Conservation (phyloP, 202 grass and related monocot species). For the Musa balbisiana region DNA sequence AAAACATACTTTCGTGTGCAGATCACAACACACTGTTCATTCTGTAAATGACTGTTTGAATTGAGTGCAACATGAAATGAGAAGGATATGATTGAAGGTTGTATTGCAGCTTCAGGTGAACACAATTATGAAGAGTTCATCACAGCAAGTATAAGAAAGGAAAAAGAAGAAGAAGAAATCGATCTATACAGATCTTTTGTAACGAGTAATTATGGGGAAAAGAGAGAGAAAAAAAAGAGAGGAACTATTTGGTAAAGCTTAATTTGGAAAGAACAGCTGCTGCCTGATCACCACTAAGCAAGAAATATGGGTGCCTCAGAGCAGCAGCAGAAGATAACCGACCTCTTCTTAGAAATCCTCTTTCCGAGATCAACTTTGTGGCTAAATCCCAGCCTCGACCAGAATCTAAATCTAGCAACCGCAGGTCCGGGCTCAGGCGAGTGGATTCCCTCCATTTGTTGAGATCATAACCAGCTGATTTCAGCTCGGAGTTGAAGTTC, state of each 20-base stretch:
- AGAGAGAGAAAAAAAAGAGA: no score
- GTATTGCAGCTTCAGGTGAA: not conserved
- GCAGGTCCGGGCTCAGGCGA: conserved; percentile 50
- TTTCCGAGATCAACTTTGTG: conserved; percentile 73
- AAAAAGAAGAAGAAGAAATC: not conserved
- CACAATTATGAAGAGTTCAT: not conserved
- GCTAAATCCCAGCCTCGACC: conserved; percentile 89
- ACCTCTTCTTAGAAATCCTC: conserved; percentile 45
- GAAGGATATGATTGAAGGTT: not conserved
- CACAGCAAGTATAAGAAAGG: not conserved
- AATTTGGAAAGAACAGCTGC: conserved; percentile 72
- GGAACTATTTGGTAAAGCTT: conserved; percentile 55
- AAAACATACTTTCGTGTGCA: no score
- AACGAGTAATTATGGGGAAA: not conserved
- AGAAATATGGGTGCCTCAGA: conserved; percentile 84
- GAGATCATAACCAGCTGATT: conserved; percentile 64
- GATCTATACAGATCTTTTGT: not conserved
- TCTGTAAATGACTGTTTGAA: no score
- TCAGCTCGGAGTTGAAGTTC: conserved; percentile 88
- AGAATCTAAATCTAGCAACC: conserved; percentile 64
- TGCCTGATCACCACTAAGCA: conserved; percentile 74
- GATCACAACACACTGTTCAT: no score
- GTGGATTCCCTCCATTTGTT: conserved; percentile 58
- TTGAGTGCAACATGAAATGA: no score
- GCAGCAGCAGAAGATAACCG: conserved; percentile 71